Base-by-base conservation (phyloP, 352 stramenopile genomes). In the Phytophthora brassicae region DNA sequence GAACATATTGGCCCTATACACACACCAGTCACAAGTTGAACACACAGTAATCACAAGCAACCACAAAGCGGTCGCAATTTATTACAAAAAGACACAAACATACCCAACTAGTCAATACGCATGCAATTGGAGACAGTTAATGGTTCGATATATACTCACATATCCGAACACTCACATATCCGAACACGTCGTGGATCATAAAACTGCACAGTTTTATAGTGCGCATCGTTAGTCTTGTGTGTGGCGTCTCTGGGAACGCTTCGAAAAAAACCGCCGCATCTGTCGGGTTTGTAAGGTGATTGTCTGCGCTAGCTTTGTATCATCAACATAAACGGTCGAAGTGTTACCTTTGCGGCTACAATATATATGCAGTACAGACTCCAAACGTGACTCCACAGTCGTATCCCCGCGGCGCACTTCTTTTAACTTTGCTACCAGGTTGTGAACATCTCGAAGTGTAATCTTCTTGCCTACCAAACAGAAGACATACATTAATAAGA, bases 251-350 rank as follows among this genome's bases (percentile, higher is more conserved):
- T 8, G 17, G 28, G 8, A 59, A 59, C 14, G 38, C 51, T 22
- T 31, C n/a, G 23, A 59, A 42, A 23, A 50, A 31, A n/a, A n/a
- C 6, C 39, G 12, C 6, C 51, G 51, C 51, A 44, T 59, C 24
- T 49, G 51, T 1, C 31, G 51, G 8, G 38, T 42, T 26, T 58
- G 39, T 12, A 58, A 58, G 17, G 38, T 58, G 39, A 50, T 50
- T 7, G 38, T 49, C 17, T 59, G 24, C 6, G 39, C 39, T 12
- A 36, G 13, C 17, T 59, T 51, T 26, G 42, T 2, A 13, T 50
- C 39, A 14, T 50, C 51, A n/a, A 50, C 51, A 14, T 50, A 44
- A 5, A 59, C 9, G n/a, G 51, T 58, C 6, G 38, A 24, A 20
- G 50, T 57, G 23, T 43, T 58, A 8, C n/a, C 17, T 13, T 42